These are phyloP conservation scores for Tylopilus felleus DNA, from an alignment of 768 basidiomycete species.

Conservation along the genomic window DNA sequence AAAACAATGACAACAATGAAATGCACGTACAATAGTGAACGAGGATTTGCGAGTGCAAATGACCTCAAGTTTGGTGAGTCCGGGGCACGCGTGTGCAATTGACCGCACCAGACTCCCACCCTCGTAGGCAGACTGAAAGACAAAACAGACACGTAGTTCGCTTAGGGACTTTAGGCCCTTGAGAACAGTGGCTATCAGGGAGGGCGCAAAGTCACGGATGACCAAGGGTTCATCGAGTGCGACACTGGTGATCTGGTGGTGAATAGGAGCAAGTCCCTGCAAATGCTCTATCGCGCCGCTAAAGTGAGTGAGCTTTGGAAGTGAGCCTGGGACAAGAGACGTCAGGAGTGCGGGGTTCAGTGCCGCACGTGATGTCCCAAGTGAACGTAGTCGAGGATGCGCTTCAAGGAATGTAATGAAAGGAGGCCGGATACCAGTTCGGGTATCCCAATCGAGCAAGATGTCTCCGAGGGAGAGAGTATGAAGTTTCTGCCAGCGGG, in stretches of 20 bases:
- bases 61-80: slow-evolving; percentile 59
- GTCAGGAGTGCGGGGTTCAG: slow-evolving; percentile 53
- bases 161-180: slow-evolving; percentile 52
- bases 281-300: slow-evolving; percentile 66
- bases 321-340: slow-evolving; percentile 42
- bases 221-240: slow-evolving; percentile 63
- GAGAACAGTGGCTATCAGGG: slow-evolving; percentile 58
- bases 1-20: not conserved
- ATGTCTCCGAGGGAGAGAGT: slow-evolving; percentile 64
- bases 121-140: slow-evolving; percentile 71
- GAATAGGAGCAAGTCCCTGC: slow-evolving; percentile 52
- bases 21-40: slow-evolving; percentile 57
- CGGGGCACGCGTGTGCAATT: slow-evolving; percentile 63
- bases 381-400: slow-evolving; percentile 50
- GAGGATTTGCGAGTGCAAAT: slow-evolving; percentile 68
- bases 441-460: slow-evolving; percentile 50
- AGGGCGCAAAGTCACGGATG: slow-evolving; percentile 64
- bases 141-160: slow-evolving; percentile 61
- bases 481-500: slow-evolving; percentile 65
- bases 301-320: slow-evolving; percentile 54
- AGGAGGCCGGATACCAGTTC: slow-evolving; percentile 46
- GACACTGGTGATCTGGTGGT: slow-evolving; percentile 50
- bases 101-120: slow-evolving; percentile 67
- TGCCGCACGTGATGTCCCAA: slow-evolving; percentile 51
- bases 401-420: slow-evolving; percentile 69